phyloP scores from a whole-genome alignment of 1,284 basidiomycete species.

The Afroboletus lepidellus region DNA sequence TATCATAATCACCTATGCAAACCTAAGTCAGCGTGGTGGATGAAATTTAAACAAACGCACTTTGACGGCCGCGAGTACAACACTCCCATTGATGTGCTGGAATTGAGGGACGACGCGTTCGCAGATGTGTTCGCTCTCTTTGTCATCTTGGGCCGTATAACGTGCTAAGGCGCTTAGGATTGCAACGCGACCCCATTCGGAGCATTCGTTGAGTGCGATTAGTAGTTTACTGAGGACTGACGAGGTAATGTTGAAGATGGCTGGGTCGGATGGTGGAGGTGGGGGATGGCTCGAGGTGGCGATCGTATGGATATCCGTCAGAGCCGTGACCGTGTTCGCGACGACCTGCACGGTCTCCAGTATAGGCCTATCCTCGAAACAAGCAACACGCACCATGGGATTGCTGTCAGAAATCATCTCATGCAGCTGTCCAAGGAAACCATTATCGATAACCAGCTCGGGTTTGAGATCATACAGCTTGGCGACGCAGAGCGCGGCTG shows the following conservation, averaged over 20 bases:
- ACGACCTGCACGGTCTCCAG: slow-evolving; percentile 65
- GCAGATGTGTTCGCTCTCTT: slow-evolving; percentile 98
- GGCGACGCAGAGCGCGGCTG: slow-evolving; percentile 92
- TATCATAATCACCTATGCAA: slow-evolving; percentile 87
- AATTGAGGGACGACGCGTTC: slow-evolving; percentile 98
- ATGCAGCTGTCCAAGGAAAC: slow-evolving; percentile 86
- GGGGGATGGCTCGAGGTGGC: slow-evolving; percentile 53
- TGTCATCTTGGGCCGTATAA: slow-evolving; percentile 82
- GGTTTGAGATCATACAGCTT: slow-evolving; percentile 98
- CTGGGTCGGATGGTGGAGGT: slow-evolving; percentile 57
- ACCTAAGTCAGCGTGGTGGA: background rate
- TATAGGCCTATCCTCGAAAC: background rate
- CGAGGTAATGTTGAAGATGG: slow-evolving; percentile 80
- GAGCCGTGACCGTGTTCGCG: slow-evolving; percentile 89
- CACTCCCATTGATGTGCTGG: slow-evolving; percentile 94
- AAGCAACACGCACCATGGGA: slow-evolving; percentile 75
- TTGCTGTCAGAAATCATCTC: slow-evolving; percentile 95
- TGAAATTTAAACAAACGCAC: slow-evolving; percentile 39
- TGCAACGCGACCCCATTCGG: slow-evolving; percentile 97
- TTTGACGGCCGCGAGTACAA: slow-evolving; percentile 94
- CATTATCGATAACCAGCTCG: slow-evolving; percentile 91
- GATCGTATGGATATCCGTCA: slow-evolving; percentile 88
- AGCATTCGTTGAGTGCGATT: slow-evolving; percentile 96
- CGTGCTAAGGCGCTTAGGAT: slow-evolving; percentile 85
- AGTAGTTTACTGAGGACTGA: slow-evolving; percentile 86